Base-by-base conservation (phyloP, 2,329 filamentous ascomycete species). In the Microcyclospora pomicola region DNA sequence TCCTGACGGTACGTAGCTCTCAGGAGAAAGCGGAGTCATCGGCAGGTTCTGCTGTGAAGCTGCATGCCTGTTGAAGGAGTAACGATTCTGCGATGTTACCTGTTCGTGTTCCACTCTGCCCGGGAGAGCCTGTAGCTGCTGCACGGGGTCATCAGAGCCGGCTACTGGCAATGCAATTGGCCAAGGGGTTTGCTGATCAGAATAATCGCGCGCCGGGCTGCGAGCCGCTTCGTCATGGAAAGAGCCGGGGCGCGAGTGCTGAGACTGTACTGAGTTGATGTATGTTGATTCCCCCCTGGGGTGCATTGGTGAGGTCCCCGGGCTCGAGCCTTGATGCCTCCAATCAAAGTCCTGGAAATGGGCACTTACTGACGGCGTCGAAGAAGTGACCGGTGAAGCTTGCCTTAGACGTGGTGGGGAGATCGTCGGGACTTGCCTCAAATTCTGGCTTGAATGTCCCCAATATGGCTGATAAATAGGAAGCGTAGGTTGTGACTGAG, bases 141-240 rank as follows among this genome's bases (percentile, higher is more conserved):
- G 31, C 15, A 11, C 31, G 30, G 11, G 9, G 10, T 15, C 15
- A 11, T 32, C 30, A 14, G 7, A 12, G 12, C 15, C 38, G 31
- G 33, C 41, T 6, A 13, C 29, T 4, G 50, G 49, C 27, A 55
- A n/a, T 6, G 38, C 40, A 15, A 53, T 42, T 9, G 49, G 36
- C 47, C 47, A 56, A 5, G 52, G 51, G 2, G 48, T 50, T 36
- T 54, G 52, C 38, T 56, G 53, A 28, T 51, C 49, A 7, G 39
- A 32, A 33, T 54, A 50, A 15, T 49, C 44, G 19, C 44, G 44
- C 1, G 50, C 50, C 2, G 53, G 49, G 33, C 42, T 48, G 13
- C 51, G 46, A 10, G 46, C 46, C 16, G 46, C 39, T 19, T 48
- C 45, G 12, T 48, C 27, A 13, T 28, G 31, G 19, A 36, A 33